Conservation (phyloP, 2,329 filamentous ascomycete species). For the Cephalotrichum gorgonifer region DNA sequence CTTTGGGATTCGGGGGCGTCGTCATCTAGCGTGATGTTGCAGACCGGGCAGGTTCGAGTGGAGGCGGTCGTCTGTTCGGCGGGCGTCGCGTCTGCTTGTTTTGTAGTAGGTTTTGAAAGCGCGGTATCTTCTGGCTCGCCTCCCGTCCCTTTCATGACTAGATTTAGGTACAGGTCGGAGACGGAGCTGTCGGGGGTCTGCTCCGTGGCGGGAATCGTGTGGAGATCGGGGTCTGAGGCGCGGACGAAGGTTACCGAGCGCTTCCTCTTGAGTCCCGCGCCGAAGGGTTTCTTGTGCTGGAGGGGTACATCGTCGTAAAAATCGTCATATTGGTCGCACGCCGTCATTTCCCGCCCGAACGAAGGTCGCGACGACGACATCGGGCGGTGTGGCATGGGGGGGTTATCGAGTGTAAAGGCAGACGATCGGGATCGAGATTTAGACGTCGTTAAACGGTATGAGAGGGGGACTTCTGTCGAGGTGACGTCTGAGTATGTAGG, state of each 20-base stretch:
- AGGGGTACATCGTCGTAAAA: constrained; percentile 39
- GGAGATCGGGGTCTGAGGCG: constrained; percentile 28
- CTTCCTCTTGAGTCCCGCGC: constrained; percentile 43
- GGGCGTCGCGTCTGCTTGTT: constrained; percentile 5
- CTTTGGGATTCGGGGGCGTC: constrained; percentile 8
- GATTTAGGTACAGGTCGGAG: constrained; percentile 51
- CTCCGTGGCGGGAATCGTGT: background rate
- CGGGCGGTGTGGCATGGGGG: background rate
- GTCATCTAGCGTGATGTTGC: constrained; percentile 21
- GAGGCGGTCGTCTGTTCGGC: background rate
- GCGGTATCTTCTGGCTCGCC: background rate
- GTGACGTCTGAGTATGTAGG: too few relatives aligned
- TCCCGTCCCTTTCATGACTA: constrained; percentile 44
- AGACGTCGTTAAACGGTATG: background rate
- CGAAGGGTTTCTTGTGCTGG: constrained; percentile 43
- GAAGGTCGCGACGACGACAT: background rate
- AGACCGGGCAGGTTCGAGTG: constrained; percentile 20
- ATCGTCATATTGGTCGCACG: constrained; percentile 12
- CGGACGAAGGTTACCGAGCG: constrained; percentile 44
- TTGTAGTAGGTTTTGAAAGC: background rate
- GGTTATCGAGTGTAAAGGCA: background rate
- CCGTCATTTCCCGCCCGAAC: background rate
- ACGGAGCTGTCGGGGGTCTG: constrained; percentile 1
- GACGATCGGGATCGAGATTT: background rate
- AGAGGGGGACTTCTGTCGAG: background rate